phyloP scores from a whole-genome alignment of 2,329 filamentous ascomycete species.

The Aspergillus sp. region DNA sequence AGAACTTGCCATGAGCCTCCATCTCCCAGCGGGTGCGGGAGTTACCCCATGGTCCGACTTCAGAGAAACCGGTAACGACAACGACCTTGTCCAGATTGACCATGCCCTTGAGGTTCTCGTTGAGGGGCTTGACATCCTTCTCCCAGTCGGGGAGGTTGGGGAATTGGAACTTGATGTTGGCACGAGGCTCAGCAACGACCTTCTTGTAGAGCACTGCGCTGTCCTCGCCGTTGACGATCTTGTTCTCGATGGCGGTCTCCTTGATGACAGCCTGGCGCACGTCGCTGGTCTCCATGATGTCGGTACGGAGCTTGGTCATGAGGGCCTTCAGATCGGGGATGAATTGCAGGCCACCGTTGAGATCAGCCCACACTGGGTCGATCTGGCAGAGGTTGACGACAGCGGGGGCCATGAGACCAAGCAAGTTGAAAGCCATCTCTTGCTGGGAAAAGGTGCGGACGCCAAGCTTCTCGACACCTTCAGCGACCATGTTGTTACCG shows the following conservation, averaged over 20 bases:
- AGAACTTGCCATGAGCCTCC: constrained; percentile 95
- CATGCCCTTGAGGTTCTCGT: constrained; percentile 88
- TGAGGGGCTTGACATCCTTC: constrained; percentile 79
- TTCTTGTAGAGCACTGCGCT: constrained; percentile 93
- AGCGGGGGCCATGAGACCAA: constrained; percentile 88
- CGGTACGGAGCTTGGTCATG: constrained; percentile 88
- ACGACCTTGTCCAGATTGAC: constrained; percentile 97
- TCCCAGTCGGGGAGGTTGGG: constrained; percentile 88
- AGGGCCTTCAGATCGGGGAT: constrained; percentile 90
- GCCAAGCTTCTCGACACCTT: constrained; percentile 92
- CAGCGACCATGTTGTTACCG: constrained; percentile 94
- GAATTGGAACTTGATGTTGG: constrained; percentile 98
- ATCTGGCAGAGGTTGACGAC: constrained; percentile 93
- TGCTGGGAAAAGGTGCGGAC: constrained; percentile 98
- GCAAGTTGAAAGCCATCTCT: constrained; percentile 98
- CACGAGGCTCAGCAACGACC: constrained; percentile 84
- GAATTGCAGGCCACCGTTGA: constrained; percentile 97
- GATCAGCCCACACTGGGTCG: constrained; percentile 92
- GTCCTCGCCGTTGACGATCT: constrained; percentile 88
- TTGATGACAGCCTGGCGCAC: constrained; percentile 89
- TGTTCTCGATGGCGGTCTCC: constrained; percentile 94
- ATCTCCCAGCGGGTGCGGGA: constrained; percentile 98
- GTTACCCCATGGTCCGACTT: constrained; percentile 85
- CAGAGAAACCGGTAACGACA: constrained; percentile 92
- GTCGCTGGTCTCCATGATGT: constrained; percentile 91